These are phyloP conservation scores for Thelonectria blattea DNA, from an alignment of 2,329 filamentous ascomycete species.

Conservation along the genomic window DNA sequence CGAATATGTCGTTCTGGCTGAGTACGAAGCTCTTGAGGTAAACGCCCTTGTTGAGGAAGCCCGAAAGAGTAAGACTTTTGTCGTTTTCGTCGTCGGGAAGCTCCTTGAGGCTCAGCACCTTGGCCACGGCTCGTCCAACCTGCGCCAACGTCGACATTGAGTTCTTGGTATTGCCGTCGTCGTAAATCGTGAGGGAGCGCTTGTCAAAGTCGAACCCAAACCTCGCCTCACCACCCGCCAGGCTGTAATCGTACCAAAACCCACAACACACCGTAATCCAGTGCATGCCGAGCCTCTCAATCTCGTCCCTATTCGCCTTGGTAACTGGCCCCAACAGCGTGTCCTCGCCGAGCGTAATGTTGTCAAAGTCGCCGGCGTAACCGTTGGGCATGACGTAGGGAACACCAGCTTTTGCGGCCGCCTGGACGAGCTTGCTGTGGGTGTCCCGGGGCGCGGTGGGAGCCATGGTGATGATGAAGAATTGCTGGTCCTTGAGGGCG, in stretches of 20 bases:
- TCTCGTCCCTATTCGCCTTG: constrained; percentile 41
- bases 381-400: constrained; percentile 59
- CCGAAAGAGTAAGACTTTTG: constrained; percentile 44
- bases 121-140: constrained; percentile 58
- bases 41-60: constrained; percentile 51
- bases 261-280: constrained; percentile 59
- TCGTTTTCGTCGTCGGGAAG: constrained; percentile 46
- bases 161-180: constrained; percentile 51
- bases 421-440: constrained; percentile 53
- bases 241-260: constrained; percentile 61
- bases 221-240: constrained; percentile 44
- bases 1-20: constrained; percentile 68
- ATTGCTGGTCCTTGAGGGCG: constrained; percentile 60
- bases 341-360: constrained; percentile 40
- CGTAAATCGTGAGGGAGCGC: constrained; percentile 52
- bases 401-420: constrained; percentile 57
- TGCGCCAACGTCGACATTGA: constrained; percentile 57
- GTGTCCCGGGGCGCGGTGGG: constrained; percentile 48
- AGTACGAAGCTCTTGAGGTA: constrained; percentile 62
- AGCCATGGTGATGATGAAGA: constrained; percentile 57
- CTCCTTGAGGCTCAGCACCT: constrained; percentile 53
- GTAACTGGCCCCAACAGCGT: constrained; percentile 30
- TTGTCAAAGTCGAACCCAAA: constrained; percentile 58
- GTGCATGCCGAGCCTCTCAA: constrained; percentile 48
- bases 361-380: constrained; percentile 43